Conservation (phyloP, 192 early-diverging fungal species). For the Entrophospora sp. region DNA sequence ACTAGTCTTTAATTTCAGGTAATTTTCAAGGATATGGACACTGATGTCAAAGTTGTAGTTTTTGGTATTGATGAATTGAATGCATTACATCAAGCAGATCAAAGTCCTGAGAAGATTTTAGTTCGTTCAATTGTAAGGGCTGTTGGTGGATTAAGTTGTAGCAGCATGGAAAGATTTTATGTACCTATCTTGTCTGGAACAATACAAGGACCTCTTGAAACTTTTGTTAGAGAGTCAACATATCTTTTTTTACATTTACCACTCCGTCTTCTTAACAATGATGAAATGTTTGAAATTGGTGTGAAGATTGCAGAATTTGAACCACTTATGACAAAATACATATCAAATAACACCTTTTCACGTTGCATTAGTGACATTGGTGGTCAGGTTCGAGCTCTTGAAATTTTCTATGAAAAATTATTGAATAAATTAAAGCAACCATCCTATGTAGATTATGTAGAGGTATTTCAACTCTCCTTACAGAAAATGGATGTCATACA, state of each 20-base stretch:
- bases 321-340: neutral
- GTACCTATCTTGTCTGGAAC: neutral
- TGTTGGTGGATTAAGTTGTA: neutral
- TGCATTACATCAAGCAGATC: neutral
- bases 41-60: neutral
- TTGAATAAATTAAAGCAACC: neutral
- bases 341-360: neutral
- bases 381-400: neutral
- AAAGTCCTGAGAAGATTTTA: no score
- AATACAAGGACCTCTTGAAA: conserved; percentile 9
- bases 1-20: no score
- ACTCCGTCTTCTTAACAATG: neutral
- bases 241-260: neutral
- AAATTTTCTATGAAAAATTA: neutral
- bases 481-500: no score
- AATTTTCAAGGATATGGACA: neutral
- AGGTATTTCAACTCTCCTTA: no score
- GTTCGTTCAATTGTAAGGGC: neutral
- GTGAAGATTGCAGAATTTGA: neutral
- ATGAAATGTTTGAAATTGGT: neutral
- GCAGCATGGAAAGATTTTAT: neutral
- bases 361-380: neutral
- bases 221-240: neutral
- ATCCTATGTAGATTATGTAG: neutral
- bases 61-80: conserved; percentile 3